phyloP scores from a whole-genome alignment of 768 basidiomycete genomes.

The Boletus subparvulus region DNA sequence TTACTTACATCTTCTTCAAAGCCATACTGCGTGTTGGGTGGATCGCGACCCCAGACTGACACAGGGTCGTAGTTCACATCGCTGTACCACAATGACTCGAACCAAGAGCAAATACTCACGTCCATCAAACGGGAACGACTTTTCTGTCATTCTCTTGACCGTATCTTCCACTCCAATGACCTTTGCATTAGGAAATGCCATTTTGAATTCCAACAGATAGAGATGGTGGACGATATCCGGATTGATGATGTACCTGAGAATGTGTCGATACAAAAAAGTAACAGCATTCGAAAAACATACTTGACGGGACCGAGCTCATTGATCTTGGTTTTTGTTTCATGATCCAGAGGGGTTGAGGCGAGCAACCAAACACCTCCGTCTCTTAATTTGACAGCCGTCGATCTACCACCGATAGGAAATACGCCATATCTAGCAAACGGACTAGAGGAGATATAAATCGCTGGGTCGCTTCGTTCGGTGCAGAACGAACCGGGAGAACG shows the following conservation, averaged over 20 bases:
- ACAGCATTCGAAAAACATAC: slow-evolving; percentile 29
- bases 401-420: slow-evolving; percentile 77
- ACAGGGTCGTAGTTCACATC: background rate
- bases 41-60: slow-evolving; percentile 61
- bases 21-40: slow-evolving; percentile 64
- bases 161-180: slow-evolving; percentile 65
- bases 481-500: slow-evolving; percentile 54
- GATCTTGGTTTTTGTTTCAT: slow-evolving; percentile 61
- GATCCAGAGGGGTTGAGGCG: slow-evolving; percentile 73
- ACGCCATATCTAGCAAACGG: slow-evolving; percentile 67
- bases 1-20: slow-evolving; percentile 68
- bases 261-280: background rate
- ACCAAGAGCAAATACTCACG: slow-evolving; percentile 39
- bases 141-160: slow-evolving; percentile 49
- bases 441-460: slow-evolving; percentile 34
- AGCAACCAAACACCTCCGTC: slow-evolving; percentile 76
- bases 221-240: slow-evolving; percentile 60
- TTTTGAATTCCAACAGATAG: slow-evolving; percentile 63
- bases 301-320: slow-evolving; percentile 68
- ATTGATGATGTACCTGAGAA: slow-evolving; percentile 54
- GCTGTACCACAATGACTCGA: background rate
- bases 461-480: background rate
- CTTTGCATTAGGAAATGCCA: slow-evolving; percentile 68
- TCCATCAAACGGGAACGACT: slow-evolving; percentile 59
- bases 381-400: slow-evolving; percentile 73